Percentiles rank a stretch among this genome's conserved stretches.
phyloP scores from a whole-genome alignment of 164 flowering plant species.

The Chimonanthus salicifolius region DNA sequence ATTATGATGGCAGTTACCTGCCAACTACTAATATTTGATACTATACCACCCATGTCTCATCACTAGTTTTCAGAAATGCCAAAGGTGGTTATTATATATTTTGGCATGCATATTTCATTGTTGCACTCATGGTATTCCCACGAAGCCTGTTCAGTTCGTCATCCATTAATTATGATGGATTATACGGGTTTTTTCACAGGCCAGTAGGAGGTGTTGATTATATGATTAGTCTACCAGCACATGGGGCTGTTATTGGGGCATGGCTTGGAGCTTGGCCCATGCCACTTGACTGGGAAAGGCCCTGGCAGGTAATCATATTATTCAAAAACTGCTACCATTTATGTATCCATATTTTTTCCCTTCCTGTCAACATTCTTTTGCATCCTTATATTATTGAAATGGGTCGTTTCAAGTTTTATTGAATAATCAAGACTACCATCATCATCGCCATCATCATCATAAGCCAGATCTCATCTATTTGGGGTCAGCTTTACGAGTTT shows the following conservation, averaged over 20 bases:
- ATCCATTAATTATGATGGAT: not conserved
- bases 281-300: slow-evolving; percentile 99
- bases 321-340: not conserved
- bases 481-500: not conserved
- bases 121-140: not conserved
- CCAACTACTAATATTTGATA: slow-evolving; percentile 1
- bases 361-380: not conserved
- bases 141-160: not conserved
- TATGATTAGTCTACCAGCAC: slow-evolving; percentile 77
- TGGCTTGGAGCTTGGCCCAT: slow-evolving; percentile 99
- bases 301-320: slow-evolving; percentile 78
- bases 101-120: not conserved
- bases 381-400: not conserved
- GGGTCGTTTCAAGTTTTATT: not conserved
- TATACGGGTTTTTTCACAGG: slow-evolving; percentile 25
- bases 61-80: not conserved
- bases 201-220: slow-evolving; percentile 50
- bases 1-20: not conserved
- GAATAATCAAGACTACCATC: not conserved
- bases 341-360: not conserved
- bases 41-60: not conserved
- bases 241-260: slow-evolving; percentile 86
- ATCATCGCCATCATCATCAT: not conserved
- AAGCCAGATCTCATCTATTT: not conserved
- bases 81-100: too few species aligned